A percentile compares a stretch with the other conserved stretches of the same genome.
Evolutionary conservation across 2,329 filamentous ascomycete genomes (phyloP).

Genomic region (Hypoxylon sp.): DNA sequence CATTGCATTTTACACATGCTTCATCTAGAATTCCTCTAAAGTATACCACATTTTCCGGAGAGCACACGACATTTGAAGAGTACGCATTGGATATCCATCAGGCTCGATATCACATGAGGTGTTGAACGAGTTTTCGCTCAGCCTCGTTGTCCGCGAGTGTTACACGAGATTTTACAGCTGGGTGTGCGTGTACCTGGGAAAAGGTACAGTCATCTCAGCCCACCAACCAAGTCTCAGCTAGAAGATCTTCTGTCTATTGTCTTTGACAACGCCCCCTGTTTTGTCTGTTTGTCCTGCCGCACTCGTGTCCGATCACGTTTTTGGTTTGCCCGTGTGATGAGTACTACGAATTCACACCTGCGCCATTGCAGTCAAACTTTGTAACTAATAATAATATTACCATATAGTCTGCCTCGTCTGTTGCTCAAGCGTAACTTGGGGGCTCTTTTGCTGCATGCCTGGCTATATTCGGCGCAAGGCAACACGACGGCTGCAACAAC

Average conservation of each 20-base stretch:
- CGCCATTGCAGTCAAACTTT: conserved; percentile 32
- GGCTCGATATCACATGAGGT: conserved; percentile 37
- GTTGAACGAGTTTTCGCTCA: conserved; percentile 36
- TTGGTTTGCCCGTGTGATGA: conserved; percentile 36
- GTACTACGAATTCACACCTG: conserved; percentile 29
- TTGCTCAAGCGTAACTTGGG: conserved; percentile 33
- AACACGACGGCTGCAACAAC: conserved; percentile 37
- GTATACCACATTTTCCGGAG: conserved; percentile 17
- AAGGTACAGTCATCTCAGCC: conserved; percentile 36
- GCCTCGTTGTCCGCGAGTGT: conserved; percentile 43
- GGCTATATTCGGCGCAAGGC: conserved; percentile 37
- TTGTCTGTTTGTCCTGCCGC: conserved; percentile 32
- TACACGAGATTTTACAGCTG: conserved; percentile 21
- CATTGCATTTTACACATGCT: conserved; percentile 37
- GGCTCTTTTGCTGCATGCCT: conserved; percentile 33
- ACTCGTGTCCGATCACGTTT: conserved; percentile 35
- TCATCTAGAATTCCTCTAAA: conserved; percentile 25
- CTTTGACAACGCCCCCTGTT: conserved; percentile 27
- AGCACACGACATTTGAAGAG: conserved; percentile 33
- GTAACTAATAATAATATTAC: conserved; percentile 32
- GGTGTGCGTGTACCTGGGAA: conserved; percentile 31
- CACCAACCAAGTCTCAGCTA: conserved; percentile 42
- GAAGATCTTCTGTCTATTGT: conserved; percentile 25
- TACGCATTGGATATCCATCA: conserved; percentile 41
- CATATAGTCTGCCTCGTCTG: conserved; percentile 31